phyloP scores from a whole-genome alignment of 345 rosid genomes.

The Raphanus raphanistrum region DNA sequence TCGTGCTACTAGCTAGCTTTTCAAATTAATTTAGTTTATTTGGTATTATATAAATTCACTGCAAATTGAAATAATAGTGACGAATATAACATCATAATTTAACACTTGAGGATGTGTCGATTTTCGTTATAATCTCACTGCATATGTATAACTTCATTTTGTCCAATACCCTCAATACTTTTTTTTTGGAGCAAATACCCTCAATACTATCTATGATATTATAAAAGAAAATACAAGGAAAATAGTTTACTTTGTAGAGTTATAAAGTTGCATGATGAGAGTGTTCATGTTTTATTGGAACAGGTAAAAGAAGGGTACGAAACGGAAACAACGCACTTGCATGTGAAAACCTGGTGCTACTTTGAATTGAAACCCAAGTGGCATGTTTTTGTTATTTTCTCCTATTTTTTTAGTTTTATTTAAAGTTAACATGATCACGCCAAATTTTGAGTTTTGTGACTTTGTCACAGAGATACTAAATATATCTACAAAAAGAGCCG shows the following conservation, averaged over 20 bases:
- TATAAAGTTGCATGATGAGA: constrained; percentile 10
- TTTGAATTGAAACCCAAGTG: constrained; percentile 24
- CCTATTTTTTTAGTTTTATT: background rate
- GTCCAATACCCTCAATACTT: background rate
- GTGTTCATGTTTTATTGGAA: constrained; percentile 25
- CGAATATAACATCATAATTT: background rate
- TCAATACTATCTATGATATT: background rate
- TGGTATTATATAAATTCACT: background rate
- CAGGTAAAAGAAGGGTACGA: constrained; percentile 26
- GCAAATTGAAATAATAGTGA: background rate
- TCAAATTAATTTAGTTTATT: background rate
- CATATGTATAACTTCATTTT: background rate
- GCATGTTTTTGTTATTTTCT: constrained; percentile 26
- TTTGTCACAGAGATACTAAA: background rate
- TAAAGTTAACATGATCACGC: background rate
- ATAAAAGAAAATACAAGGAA: background rate
- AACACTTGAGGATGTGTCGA: background rate
- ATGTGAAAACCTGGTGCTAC: constrained; percentile 25
- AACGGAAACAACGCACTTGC: constrained; percentile 29
- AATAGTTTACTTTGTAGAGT: background rate
- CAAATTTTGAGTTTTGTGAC: background rate
- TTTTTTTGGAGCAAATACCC: background rate
- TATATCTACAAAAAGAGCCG: background rate
- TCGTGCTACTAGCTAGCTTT: constrained; percentile 2
- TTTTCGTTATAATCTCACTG: background rate